Base-by-base conservation (phyloP, 257 asterid genomes). In the Echium plantagineum region DNA sequence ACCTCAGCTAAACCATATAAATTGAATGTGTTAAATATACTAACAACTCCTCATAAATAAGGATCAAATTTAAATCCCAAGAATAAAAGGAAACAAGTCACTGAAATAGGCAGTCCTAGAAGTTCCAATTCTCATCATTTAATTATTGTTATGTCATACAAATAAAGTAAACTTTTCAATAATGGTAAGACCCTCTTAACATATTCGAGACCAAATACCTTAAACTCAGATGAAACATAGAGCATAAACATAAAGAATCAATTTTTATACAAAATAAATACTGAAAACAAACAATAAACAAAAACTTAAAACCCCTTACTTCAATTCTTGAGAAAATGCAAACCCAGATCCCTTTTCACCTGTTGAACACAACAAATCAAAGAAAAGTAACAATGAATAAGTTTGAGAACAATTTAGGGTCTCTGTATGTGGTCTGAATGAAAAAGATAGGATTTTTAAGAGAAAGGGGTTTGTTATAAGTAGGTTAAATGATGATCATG, bases 401-500 rank as follows among this genome's bases (percentile, higher is more conserved):
- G 15, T 21, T 21, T 56, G 15, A 0, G 38, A 4, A 1, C 22
- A 55, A 21, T 5, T 55, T 20, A 19, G 26, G 26, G 26, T 19
- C 10, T 13, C 21, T 51, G 53, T 22, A 21, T 32, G 15, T 57
- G 16, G 10, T 13, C 26, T 28, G 48, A 47, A 56, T 10, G 24
- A 38, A 18, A 53, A 42, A 42, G 47, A n/a, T 48, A 17, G 38
- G 70, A 47, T 16, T 35, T 20, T 35, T 0, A 21, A 3, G 17
- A 4, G 15, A 13, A 21, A 48, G 15, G 12, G 20, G 47, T 31
- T 0, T 21, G 16, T 32, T 52, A 58, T 61, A 42, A 42, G 49
- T 42, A 10, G 49, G 49, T 10, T 42, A 42, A 42, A 42, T 0
- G 47, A 57, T 20, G 53, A 67, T 67, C 72, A 67, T 66, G 53